Evolutionary conservation across 352 stramenopile genomes (phyloP), one percentile per base, ranked within the genome.

Genomic region (Pythium biforme): DNA sequence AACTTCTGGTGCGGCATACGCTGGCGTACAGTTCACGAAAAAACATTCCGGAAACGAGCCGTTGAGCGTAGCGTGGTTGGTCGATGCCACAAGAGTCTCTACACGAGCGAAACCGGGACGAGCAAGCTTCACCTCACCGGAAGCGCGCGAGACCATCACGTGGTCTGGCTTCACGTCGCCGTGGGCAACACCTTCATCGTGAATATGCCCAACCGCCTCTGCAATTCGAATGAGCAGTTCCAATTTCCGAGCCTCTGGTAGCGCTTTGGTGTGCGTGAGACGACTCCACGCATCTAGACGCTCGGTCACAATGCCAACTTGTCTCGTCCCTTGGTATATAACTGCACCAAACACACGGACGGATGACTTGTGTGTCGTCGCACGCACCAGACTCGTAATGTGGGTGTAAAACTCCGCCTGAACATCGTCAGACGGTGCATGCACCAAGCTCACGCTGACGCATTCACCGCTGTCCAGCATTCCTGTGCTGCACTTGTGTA

Each of bases 1-100:
- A 17, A 61, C 55, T 50, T 61, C 55, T 22, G 43, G 55, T 5
- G 41, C 40, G 22, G 55, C 53, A 26, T 61, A 61, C n/a, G 55
- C 55, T 11, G 55, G 41, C 20, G 55, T 53, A 20, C 55, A 61
- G 41, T 31, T 27, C 3, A 55, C 34, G 25, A 61, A 29, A 53
- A 53, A 61, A 12, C 26, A 61, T 4, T 53, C 41, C 3, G 55
- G 55, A 23, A 61, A 53, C 2, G 27, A 25, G 9, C 55, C 43
- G 41, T 20, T 33, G 11, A 59, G 20, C 7, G 52, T 39, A 7
- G 37, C 23, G 23, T 59, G 31, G 2, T 14, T 49, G 3, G 33
- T 22, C 15, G 51, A 43, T 33, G 52, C 37, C 7, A 59, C 52
- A 19, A 59, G 22, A 39, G 34, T 59, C 39, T 50, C 3, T 4